Base-by-base conservation (phyloP, 179 eudicot genomes). In the Heliamphora ciliata region DNA sequence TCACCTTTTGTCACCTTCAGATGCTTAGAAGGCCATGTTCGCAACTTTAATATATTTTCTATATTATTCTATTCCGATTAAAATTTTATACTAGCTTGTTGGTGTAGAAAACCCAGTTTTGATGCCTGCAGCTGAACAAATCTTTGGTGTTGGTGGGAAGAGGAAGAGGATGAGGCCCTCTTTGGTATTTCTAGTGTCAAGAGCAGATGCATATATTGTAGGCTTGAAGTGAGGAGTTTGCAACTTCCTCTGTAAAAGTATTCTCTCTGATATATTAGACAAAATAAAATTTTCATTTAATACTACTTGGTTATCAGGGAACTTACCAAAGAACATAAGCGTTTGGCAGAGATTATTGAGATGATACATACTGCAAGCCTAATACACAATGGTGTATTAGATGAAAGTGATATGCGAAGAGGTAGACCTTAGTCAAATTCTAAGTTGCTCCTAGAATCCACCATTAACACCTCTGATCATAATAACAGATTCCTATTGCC, bases 151-250 rank as follows among this genome's bases (percentile, higher is more conserved):
- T 82, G 98, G 98, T 83, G 98, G 98, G 69, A 95, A 95, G 87
- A 88, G 98, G 82, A 93, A 95, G 87, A 88, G 98, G 82, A 93
- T 95, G 97, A 91, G 98, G 87, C 98, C 98, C 40, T 97, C 98
- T 84, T 84, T 95, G 82, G 98, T 93, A 54, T 95, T 95, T 80
- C 90, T 95, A 8, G 98, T 91, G 79, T 90, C 98, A 60, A 89
- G 97, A 87, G 98, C 98, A 61, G 93, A 98, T 17, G 80, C 80
- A 77, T 69, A 77, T 60, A 61, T 77, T 60, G 80, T 47, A 77
- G 69, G 69, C 80, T 77, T 77, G 80, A 77, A 17, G 80, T 77
- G 55, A 77, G 80, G 14, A 61, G 40, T 65, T 18, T 59, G 66
- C 52, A 44, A 7, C 61, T 77, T 7, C 17, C 4, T 55, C 56